Conservation (phyloP, 257 asterid genomes). For the Buddleja alternifolia region DNA sequence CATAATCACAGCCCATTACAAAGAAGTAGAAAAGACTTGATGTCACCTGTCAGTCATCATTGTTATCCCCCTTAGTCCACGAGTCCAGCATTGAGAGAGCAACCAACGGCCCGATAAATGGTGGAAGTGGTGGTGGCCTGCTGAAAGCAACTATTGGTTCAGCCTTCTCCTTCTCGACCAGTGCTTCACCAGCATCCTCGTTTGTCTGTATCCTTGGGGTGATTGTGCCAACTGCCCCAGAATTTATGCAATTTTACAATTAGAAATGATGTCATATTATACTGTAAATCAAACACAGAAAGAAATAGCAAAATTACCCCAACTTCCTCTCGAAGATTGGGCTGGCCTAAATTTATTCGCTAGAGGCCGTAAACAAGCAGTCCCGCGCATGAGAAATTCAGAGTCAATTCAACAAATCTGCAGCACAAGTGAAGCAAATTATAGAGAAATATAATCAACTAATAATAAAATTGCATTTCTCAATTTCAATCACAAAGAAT, state of each 20-base stretch:
- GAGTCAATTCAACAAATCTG: not conserved
- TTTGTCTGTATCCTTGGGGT: conserved; percentile 11
- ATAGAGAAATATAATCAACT: not conserved
- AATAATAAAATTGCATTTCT: too few species aligned
- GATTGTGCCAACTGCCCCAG: conserved; percentile 23
- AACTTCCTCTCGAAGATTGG: conserved; percentile 13
- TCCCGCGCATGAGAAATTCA: not conserved
- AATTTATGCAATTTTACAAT: too few species aligned
- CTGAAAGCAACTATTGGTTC: conserved; percentile 58
- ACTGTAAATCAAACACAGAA: not conserved
- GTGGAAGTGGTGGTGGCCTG: conserved; percentile 62
- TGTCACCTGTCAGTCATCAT: conserved; percentile 47
- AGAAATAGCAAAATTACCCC: conserved; percentile 3
- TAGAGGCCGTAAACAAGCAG: not conserved
- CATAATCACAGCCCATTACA: conserved; percentile 20
- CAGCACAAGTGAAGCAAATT: not conserved
- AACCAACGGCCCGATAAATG: conserved; percentile 66
- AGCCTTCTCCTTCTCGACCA: conserved; percentile 31
- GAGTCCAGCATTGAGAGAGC: conserved; percentile 59
- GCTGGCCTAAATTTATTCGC: not conserved
- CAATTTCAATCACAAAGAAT: too few species aligned
- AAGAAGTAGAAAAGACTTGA: conserved; percentile 12
- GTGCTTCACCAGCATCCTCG: not conserved
- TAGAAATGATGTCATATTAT: not conserved
- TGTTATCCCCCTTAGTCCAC: conserved; percentile 46